Conservation (phyloP, 1,139 yeast species). For the Candida sanyaensis region DNA sequence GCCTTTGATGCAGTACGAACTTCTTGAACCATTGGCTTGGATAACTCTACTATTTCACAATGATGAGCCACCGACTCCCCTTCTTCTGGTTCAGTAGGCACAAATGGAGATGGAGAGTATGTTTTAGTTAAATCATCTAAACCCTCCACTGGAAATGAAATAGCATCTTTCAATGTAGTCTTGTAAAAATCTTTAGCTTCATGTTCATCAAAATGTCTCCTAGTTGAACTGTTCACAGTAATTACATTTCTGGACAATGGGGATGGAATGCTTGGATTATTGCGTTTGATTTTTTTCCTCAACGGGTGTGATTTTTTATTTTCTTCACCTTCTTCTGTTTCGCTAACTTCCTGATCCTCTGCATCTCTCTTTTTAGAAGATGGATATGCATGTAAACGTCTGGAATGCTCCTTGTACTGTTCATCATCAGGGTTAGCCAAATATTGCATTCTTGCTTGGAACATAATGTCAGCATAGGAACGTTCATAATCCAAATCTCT, state of each 20-base stretch:
- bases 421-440: constrained; percentile 45
- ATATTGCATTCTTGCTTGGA: constrained; percentile 58
- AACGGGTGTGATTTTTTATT: constrained; percentile 9
- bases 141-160: constrained; percentile 25
- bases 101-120: constrained; percentile 9
- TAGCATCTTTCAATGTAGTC: constrained; percentile 10
- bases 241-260: constrained; percentile 15
- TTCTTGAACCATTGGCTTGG: constrained; percentile 32
- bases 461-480: constrained; percentile 72
- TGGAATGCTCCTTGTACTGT: constrained; percentile 27
- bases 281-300: constrained; percentile 13
- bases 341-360: constrained; percentile 14
- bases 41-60: constrained; percentile 23
- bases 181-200: background rate
- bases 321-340: constrained; percentile 9
- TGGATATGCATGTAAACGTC: constrained; percentile 30
- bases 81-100: constrained; percentile 12
- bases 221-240: constrained; percentile 1
- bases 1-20: constrained; percentile 32
- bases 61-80: constrained; percentile 23
- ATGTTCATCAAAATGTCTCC: background rate
- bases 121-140: constrained; percentile 16
- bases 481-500: constrained; percentile 72
- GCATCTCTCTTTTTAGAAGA: constrained; percentile 21
- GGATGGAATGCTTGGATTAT: constrained; percentile 11